Evolutionary conservation across 768 basidiomycete species (phyloP).

Genomic region (Leccinum obscurum): DNA sequence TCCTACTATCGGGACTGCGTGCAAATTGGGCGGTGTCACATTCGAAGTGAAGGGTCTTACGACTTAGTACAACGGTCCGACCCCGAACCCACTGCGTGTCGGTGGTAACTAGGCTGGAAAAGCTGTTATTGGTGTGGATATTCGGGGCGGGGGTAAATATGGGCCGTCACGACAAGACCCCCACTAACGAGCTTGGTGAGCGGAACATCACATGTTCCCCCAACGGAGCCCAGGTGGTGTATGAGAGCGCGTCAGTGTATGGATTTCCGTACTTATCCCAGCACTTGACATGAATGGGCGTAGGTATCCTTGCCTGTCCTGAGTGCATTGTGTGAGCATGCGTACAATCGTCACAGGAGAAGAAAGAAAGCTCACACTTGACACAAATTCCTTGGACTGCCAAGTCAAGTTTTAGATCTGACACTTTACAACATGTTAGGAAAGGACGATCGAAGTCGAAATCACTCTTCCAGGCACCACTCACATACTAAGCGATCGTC

Average conservation of each 20-base stretch:
- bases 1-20: too few species aligned
- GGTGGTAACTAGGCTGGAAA: conserved; percentile 16
- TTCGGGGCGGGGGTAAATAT: background rate
- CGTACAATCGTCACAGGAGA: too few species aligned
- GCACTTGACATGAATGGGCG: conserved; percentile 64
- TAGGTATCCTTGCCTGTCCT: conserved; percentile 59
- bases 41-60: conserved; percentile 17
- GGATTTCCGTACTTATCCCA: conserved; percentile 68
- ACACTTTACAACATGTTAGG: too few species aligned
- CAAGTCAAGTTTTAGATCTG: too few species aligned
- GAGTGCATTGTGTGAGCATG: background rate
- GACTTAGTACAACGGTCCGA: conserved; percentile 24
- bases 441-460: too few species aligned
- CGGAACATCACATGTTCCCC: conserved; percentile 28
- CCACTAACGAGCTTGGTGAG: conserved; percentile 20
- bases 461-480: too few species aligned
- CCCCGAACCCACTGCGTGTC: background rate
- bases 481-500: too few species aligned
- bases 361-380: conserved; percentile 54
- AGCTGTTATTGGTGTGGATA: conserved; percentile 14
- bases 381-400: conserved; percentile 38
- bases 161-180: background rate
- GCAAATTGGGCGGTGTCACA: too few species aligned
- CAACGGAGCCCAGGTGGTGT: conserved; percentile 41
- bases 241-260: conserved; percentile 59